Percentiles rank a stretch among this genome's conserved stretches.
Evolutionary conservation across 1,284 basidiomycete species (phyloP).

Genomic region (Puccinia novopanici): DNA sequence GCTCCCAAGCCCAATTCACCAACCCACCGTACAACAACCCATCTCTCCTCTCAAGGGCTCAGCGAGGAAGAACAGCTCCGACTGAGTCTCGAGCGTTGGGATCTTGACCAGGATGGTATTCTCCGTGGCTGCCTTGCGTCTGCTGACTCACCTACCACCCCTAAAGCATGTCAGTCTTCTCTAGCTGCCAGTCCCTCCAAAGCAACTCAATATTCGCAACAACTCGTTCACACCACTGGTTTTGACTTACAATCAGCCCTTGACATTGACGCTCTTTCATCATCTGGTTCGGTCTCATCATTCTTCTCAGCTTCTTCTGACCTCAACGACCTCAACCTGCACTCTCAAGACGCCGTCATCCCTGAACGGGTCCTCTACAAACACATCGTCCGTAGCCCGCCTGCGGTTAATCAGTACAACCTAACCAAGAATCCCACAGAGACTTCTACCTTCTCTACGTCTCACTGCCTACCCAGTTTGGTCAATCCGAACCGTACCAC

Average conservation of each 20-base stretch:
- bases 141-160: neutral
- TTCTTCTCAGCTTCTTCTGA: conserved; percentile 45
- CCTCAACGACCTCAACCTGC: neutral
- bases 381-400: neutral
- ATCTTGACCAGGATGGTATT: conserved; percentile 39
- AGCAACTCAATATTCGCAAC: neutral
- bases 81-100: conserved; percentile 29
- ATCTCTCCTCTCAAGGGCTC: neutral
- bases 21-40: neutral
- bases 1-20: neutral
- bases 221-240: conserved; percentile 28
- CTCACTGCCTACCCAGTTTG: conserved; percentile 9
- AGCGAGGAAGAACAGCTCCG: conserved; percentile 43
- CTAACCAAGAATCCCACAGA: conserved; percentile 5
- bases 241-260: conserved; percentile 21
- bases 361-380: neutral
- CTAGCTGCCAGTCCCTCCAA: neutral
- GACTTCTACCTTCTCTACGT: neutral
- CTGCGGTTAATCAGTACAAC: conserved; percentile 1
- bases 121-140: conserved; percentile 2
- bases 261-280: conserved; percentile 34
- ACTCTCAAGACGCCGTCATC: neutral
- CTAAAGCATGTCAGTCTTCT: conserved; percentile 30
- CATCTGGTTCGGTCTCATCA: conserved; percentile 41
- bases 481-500: conserved; percentile 20